phyloP scores from a whole-genome alignment of 1,284 basidiomycete species.

The Tilletia horrida region DNA sequence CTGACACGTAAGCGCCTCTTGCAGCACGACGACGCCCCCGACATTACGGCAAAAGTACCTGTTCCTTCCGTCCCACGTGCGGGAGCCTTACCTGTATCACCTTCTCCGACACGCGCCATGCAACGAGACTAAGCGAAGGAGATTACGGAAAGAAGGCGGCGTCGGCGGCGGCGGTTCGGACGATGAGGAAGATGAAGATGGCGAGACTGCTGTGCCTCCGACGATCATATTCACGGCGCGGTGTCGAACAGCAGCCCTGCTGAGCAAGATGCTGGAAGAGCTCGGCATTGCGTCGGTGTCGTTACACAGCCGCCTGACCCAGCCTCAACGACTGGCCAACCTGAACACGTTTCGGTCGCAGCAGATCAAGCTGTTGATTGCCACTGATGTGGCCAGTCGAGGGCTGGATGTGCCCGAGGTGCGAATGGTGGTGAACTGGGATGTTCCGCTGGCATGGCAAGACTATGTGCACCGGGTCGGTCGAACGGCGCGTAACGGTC shows the following conservation, averaged over 20 bases:
- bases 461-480: conserved; percentile 66
- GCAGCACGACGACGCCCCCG: conserved; percentile 76
- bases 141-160: conserved; percentile 25
- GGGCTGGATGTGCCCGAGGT: conserved; percentile 63
- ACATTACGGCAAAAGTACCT: conserved; percentile 84
- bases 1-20: too few species aligned
- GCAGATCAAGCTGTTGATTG: conserved; percentile 46
- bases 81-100: conserved; percentile 87
- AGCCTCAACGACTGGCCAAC: conserved; percentile 79
- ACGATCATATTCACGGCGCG: conserved; percentile 94
- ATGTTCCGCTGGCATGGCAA: conserved; percentile 68
- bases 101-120: conserved; percentile 79
- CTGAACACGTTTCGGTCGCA: conserved; percentile 81
- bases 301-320: conserved; percentile 86
- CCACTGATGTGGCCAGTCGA: conserved; percentile 54
- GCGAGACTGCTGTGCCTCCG: conserved; percentile 65
- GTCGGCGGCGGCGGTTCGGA: conserved; percentile 12
- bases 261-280: conserved; percentile 67
- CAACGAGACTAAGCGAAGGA: conserved; percentile 43
- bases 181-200: conserved; percentile 23
- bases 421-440: conserved; percentile 94
- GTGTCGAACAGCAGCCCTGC: conserved; percentile 73
- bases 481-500: conserved; percentile 88
- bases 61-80: conserved; percentile 88
- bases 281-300: conserved; percentile 80